A percentile compares a stretch with the other conserved stretches of the same genome.
These are phyloP conservation scores for Calonectria hongkongensis DNA, from an alignment of 2,329 filamentous ascomycete genomes.

Conservation along the genomic window DNA sequence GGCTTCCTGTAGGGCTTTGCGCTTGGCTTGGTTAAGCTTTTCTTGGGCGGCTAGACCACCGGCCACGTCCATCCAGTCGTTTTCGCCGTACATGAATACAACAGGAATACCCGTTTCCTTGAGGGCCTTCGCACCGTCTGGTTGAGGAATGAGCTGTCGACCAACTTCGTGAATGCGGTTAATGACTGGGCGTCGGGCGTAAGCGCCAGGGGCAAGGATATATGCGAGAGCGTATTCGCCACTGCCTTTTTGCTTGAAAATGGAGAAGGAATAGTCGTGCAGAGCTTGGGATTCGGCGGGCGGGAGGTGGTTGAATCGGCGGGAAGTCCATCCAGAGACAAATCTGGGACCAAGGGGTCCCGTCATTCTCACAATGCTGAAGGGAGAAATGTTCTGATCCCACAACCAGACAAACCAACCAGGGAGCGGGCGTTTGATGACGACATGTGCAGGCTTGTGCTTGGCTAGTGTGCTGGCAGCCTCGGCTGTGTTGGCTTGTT, in stretches of 20 bases:
- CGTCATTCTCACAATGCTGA: slow-evolving; percentile 90
- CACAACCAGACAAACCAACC: slow-evolving; percentile 95
- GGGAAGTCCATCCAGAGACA: slow-evolving; percentile 95
- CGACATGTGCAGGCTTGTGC: slow-evolving; percentile 54
- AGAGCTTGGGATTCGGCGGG: slow-evolving; percentile 86
- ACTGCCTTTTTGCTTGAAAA: slow-evolving; percentile 93
- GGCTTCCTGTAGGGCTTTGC: slow-evolving; percentile 75
- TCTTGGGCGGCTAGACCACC: slow-evolving; percentile 88
- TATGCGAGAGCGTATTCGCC: slow-evolving; percentile 96
- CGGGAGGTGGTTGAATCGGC: slow-evolving; percentile 93
- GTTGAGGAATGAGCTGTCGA: slow-evolving; percentile 74
- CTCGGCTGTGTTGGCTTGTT: slow-evolving; percentile 70
- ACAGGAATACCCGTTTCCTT: slow-evolving; percentile 84
- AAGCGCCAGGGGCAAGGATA: slow-evolving; percentile 93
- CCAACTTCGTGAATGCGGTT: slow-evolving; percentile 90
- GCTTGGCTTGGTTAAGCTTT: slow-evolving; percentile 82
- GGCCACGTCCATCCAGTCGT: slow-evolving; percentile 98
- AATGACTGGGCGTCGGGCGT: slow-evolving; percentile 91
- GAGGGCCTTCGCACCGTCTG: slow-evolving; percentile 50
- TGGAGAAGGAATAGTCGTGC: slow-evolving; percentile 94
- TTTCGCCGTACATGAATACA: slow-evolving; percentile 96
- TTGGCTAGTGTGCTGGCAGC: slow-evolving; percentile 64
- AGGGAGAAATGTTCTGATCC: slow-evolving; percentile 98
- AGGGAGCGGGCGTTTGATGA: slow-evolving; percentile 77
- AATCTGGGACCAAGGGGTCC: slow-evolving; percentile 93